These are phyloP conservation scores for Sugiyamaella smithiae DNA, from an alignment of 805 yeast genomes.

Conservation along the genomic window DNA sequence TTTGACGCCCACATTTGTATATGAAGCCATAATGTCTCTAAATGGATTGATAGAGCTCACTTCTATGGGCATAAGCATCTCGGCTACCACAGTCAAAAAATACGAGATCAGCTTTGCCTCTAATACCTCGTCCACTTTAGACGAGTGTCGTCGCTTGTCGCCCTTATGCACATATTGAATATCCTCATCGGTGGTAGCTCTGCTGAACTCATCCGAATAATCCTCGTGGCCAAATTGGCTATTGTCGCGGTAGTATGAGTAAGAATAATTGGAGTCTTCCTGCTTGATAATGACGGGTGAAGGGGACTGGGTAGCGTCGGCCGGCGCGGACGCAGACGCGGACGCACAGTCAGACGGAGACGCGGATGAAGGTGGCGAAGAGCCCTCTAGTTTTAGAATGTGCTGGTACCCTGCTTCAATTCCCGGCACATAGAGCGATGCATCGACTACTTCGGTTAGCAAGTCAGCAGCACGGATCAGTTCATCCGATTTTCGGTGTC, in stretches of 20 bases:
- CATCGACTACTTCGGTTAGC: constrained; percentile 6
- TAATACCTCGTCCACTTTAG: neutral
- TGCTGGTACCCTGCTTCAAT: constrained; percentile 8
- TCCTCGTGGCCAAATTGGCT: neutral
- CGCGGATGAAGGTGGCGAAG: neutral
- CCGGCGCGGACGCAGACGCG: neutral
- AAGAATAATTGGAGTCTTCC: neutral
- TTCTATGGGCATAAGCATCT: constrained; percentile 13
- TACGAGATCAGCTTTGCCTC: constrained; percentile 11
- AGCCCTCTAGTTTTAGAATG: constrained; percentile 6
- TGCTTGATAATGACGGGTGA: neutral
- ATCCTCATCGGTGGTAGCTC: neutral
- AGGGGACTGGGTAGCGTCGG: neutral
- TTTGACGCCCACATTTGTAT: constrained; percentile 11
- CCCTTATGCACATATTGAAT: neutral
- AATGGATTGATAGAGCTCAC: constrained; percentile 13
- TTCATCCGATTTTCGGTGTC: neutral
- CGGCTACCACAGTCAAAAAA: constrained; percentile 11
- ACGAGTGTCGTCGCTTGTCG: neutral
- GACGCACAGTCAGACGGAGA: neutral
- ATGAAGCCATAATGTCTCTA: constrained; percentile 15
- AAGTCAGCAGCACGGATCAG: neutral
- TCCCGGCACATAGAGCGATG: constrained; percentile 9
- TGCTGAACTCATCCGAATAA: neutral
- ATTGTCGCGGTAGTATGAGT: neutral